Percentiles rank a stretch among this genome's conserved stretches.
Conservation (phyloP, 2,329 filamentous ascomycete genomes). For the Claviceps capensis region DNA sequence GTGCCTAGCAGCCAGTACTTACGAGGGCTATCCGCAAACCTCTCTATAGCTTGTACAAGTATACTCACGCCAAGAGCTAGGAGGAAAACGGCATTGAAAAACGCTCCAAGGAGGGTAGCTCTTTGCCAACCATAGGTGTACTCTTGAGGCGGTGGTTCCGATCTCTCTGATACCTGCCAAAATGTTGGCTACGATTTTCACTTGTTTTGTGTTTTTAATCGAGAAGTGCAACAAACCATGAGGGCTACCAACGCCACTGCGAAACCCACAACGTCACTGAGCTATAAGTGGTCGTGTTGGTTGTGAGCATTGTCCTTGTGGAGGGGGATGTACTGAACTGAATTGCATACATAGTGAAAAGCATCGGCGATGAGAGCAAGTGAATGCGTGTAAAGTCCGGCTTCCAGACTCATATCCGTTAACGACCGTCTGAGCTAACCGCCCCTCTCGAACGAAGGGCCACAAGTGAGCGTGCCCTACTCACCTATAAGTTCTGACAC, state of each 20-base stretch:
- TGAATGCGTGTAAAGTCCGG: constrained; percentile 57
- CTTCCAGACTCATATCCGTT: constrained; percentile 16
- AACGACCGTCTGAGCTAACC: neutral
- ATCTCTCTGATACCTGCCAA: constrained; percentile 36
- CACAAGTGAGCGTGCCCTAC: neutral
- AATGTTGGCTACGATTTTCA: neutral
- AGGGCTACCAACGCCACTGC: constrained; percentile 51
- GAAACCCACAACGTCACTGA: constrained; percentile 60
- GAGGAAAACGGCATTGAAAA: constrained; percentile 69
- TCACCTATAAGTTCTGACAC: constrained; percentile 35
- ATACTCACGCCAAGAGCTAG: constrained; percentile 60
- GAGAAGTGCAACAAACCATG: constrained; percentile 29
- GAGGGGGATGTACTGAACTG: neutral
- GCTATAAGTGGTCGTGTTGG: constrained; percentile 21
- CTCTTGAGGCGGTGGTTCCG: constrained; percentile 34
- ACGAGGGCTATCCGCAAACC: constrained; percentile 47
- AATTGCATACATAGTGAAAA: constrained; percentile 61
- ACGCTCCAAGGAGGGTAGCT: constrained; percentile 58
- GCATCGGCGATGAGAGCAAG: constrained; percentile 64
- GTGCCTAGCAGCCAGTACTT: constrained; percentile 10
- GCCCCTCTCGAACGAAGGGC: too few relatives aligned
- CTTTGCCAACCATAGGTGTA: constrained; percentile 62
- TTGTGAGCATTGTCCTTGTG: too few relatives aligned
- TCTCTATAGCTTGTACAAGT: constrained; percentile 57
- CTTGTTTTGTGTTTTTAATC: neutral